These are phyloP conservation scores for Eremochloa ophiuroides DNA, from an alignment of 176 grass and related monocot genomes.

Conservation along the genomic window DNA sequence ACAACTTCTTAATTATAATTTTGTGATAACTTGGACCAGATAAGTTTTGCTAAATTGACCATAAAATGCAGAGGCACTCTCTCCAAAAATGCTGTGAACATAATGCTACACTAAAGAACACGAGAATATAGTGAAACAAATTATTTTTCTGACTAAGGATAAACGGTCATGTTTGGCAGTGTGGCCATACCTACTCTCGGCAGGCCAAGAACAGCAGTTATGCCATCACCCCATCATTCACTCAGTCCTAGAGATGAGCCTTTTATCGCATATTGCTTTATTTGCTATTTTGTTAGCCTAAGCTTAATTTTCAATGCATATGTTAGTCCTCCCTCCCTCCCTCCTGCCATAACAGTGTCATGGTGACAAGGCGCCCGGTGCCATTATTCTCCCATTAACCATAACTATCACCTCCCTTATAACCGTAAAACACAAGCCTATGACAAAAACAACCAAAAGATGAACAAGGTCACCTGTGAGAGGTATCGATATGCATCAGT, in stretches of 20 bases:
- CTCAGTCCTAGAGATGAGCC: not conserved
- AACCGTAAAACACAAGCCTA: not conserved
- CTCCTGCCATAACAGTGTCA: not conserved
- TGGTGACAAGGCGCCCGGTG: not conserved
- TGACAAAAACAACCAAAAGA: slow-evolving; percentile 4
- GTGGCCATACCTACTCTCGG: not conserved
- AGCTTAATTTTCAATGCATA: not conserved
- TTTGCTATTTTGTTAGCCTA: not conserved
- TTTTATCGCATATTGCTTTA: not conserved
- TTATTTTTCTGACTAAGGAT: not conserved
- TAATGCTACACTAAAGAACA: not conserved
- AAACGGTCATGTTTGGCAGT: not conserved
- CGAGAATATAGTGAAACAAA: not conserved
- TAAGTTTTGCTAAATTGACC: not conserved
- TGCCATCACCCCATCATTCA: not conserved
- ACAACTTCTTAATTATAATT: not conserved
- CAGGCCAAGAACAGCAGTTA: not conserved
- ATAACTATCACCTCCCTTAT: not conserved
- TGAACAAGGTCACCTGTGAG: slow-evolving; percentile 57
- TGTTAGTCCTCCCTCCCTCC: not conserved
- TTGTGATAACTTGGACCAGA: not conserved
- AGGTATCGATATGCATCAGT: slow-evolving; percentile 90
- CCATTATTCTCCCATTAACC: not conserved
- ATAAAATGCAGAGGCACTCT: not conserved
- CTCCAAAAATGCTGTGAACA: not conserved